These are phyloP conservation scores for Tremella yokohamensis DNA, from an alignment of 768 basidiomycete genomes.

Conservation along the genomic window DNA sequence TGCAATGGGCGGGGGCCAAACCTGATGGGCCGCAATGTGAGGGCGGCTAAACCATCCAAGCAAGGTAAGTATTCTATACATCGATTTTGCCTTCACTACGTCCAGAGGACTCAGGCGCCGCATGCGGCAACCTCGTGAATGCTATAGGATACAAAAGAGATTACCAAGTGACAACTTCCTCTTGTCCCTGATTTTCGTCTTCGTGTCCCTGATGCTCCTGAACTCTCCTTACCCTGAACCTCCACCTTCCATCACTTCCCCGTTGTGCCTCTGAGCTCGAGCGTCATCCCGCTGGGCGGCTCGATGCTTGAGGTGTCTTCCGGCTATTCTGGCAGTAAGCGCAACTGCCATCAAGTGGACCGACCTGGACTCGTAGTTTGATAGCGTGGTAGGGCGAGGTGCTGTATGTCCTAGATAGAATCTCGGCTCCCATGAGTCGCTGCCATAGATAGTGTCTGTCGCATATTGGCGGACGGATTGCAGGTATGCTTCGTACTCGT, in stretches of 20 bases:
- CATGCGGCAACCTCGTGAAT: no score
- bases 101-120: no score
- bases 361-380: neutral
- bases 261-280: no score
- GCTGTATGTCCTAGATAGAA: neutral
- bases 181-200: no score
- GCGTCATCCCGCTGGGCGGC: no score
- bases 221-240: no score
- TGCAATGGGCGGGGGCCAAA: slow-evolving; percentile 45
- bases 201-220: no score
- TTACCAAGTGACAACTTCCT: no score
- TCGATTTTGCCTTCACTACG: neutral
- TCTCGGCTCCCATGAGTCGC: neutral
- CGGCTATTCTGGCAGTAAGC: neutral
- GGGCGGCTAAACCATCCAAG: slow-evolving; percentile 26
- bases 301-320: neutral
- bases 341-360: neutral
- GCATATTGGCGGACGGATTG: no score
- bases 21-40: slow-evolving; percentile 36
- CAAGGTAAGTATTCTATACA: slow-evolving; percentile 44
- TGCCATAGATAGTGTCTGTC: neutral
- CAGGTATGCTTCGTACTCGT: neutral
- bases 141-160: no score
- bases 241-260: no score
- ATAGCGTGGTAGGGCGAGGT: neutral